These are phyloP conservation scores for Alternaria solani DNA, from an alignment of 2,329 filamentous ascomycete species.

Conservation along the genomic window DNA sequence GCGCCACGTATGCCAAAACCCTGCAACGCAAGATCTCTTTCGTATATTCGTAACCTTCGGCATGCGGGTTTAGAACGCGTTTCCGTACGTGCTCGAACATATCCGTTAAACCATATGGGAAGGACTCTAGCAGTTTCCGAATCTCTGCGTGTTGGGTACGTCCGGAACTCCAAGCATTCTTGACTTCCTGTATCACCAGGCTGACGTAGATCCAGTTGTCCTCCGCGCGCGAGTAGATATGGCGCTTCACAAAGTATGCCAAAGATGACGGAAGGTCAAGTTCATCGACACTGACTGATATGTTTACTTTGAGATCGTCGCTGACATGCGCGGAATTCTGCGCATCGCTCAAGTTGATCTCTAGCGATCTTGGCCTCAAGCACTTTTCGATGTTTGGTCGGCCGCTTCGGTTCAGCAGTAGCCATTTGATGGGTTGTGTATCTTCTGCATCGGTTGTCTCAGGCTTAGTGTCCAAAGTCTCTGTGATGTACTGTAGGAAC, in stretches of 20 bases:
- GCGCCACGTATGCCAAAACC: constrained; percentile 26
- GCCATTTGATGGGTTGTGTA: constrained; percentile 24
- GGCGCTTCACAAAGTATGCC: constrained; percentile 34
- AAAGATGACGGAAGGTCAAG: constrained; percentile 24
- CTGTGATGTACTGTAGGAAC: constrained; percentile 24
- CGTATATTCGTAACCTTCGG: constrained; percentile 32
- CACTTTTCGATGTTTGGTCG: constrained; percentile 30
- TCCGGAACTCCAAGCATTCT: constrained; percentile 25
- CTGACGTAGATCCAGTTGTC: constrained; percentile 35
- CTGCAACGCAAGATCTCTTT: constrained; percentile 35
- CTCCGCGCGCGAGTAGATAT: constrained; percentile 31
- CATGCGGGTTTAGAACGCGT: constrained; percentile 22
- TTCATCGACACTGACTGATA: constrained; percentile 26
- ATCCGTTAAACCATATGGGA: constrained; percentile 34
- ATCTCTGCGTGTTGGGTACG: constrained; percentile 24
- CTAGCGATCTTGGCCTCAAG: constrained; percentile 20
- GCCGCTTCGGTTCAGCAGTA: constrained; percentile 28
- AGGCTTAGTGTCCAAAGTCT: background rate
- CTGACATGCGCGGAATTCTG: constrained; percentile 26
- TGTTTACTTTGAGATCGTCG: constrained; percentile 26
- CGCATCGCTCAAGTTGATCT: constrained; percentile 31
- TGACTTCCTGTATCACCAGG: constrained; percentile 33
- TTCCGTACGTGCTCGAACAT: constrained; percentile 36
- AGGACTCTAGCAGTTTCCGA: constrained; percentile 30
- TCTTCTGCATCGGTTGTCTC: constrained; percentile 7